Evolutionary conservation across 345 rosid species (phyloP).

Genomic region (Cochlearia excelsa): DNA sequence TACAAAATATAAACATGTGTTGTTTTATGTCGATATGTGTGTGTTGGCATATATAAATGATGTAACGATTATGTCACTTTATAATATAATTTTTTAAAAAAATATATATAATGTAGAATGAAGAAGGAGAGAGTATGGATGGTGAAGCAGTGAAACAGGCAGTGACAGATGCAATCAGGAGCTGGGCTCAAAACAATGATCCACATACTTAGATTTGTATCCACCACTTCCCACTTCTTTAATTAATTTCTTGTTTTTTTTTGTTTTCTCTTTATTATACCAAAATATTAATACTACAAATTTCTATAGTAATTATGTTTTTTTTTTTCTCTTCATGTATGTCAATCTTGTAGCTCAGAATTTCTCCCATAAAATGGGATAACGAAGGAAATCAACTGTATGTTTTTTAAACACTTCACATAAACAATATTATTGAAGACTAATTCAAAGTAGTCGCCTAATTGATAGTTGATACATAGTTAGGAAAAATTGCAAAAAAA

Average conservation of each 20-base stretch:
- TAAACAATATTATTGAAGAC: background rate
- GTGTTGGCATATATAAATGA: conserved; percentile 11
- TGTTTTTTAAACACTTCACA: conserved; percentile 1
- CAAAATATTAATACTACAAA: conserved; percentile 19
- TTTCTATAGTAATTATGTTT: conserved; percentile 14
- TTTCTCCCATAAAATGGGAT: conserved; percentile 5
- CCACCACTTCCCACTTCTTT: background rate
- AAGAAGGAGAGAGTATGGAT: conserved; percentile 53
- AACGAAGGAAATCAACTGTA: conserved; percentile 20
- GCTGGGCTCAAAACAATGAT: conserved; percentile 47
- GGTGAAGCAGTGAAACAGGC: conserved; percentile 72
- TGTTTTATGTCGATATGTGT: conserved; percentile 16
- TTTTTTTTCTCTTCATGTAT: too few relatives aligned
- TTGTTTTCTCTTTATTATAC: conserved; percentile 24
- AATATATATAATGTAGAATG: conserved; percentile 45
- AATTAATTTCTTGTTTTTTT: background rate
- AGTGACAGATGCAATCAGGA: conserved; percentile 60
- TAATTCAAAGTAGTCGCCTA: too few relatives aligned
- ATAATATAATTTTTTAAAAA: background rate
- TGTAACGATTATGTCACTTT: conserved; percentile 15
- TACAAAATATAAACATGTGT: conserved; percentile 22
- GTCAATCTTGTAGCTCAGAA: conserved; percentile 10
- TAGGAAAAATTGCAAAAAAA: too few relatives aligned
- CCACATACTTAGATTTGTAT: conserved; percentile 32
- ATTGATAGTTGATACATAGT: too few relatives aligned